Percentiles rank a stretch among this genome's conserved stretches.
phyloP scores from a whole-genome alignment of 2,329 filamentous ascomycete species.

The Pyrenochaeta sp. region DNA sequence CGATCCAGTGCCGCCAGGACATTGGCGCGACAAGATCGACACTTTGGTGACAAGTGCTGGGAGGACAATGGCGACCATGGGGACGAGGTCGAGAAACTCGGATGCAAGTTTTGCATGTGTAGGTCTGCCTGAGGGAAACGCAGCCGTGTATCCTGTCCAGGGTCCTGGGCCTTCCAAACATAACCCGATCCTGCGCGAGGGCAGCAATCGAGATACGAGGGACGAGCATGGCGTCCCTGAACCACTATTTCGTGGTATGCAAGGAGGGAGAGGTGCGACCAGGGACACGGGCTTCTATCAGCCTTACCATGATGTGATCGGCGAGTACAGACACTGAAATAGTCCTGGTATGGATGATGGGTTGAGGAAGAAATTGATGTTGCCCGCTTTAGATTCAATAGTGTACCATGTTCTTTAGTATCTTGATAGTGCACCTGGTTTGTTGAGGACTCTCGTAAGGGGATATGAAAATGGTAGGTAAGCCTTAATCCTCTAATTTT shows the following conservation, averaged over 20 bases:
- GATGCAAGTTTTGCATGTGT: slow-evolving; percentile 31
- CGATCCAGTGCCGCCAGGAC: slow-evolving; percentile 4
- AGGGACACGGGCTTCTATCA: slow-evolving; percentile 25
- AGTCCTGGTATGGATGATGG: neutral
- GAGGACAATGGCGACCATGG: slow-evolving; percentile 2
- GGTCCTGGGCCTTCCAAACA: slow-evolving; percentile 4
- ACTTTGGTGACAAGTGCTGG: slow-evolving; percentile 5
- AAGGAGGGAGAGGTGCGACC: neutral
- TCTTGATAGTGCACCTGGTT: no score
- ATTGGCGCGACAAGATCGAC: slow-evolving; percentile 18
- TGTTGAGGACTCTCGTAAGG: neutral
- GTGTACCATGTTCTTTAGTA: no score
- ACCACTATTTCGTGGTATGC: slow-evolving; percentile 13
- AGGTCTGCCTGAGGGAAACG: slow-evolving; percentile 14
- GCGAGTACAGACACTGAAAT: slow-evolving; percentile 16
- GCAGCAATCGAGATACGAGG: neutral
- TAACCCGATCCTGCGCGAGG: neutral
- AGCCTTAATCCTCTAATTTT: neutral
- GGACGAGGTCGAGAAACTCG: slow-evolving; percentile 18
- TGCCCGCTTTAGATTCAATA: neutral
- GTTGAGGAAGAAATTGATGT: neutral
- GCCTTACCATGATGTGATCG: slow-evolving; percentile 19
- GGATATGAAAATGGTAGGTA: neutral
- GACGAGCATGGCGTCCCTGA: slow-evolving; percentile 6
- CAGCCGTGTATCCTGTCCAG: neutral